Evolutionary conservation across 2,329 filamentous ascomycete genomes (phyloP).

Genomic region (Talaromyces verruculosus): DNA sequence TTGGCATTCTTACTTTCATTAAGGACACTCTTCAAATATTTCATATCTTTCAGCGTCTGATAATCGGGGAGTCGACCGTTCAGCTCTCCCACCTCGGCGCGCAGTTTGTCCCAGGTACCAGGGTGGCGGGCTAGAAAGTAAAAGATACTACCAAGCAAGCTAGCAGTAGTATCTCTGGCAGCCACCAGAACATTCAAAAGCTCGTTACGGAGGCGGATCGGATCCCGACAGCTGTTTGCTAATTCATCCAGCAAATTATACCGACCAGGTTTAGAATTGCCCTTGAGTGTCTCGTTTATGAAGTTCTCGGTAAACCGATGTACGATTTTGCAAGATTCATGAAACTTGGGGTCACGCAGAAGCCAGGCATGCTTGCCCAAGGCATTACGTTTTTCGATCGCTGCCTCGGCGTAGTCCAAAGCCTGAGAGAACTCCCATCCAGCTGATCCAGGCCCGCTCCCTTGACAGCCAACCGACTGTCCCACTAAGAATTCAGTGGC

Average conservation of each 20-base stretch:
- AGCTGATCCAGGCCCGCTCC: constrained; percentile 50
- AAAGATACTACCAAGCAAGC: constrained; percentile 47
- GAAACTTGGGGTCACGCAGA: constrained; percentile 42
- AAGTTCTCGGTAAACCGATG: constrained; percentile 52
- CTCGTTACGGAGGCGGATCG: constrained; percentile 48
- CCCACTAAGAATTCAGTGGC: constrained; percentile 86
- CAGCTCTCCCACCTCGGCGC: constrained; percentile 51
- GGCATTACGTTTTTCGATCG: constrained; percentile 32
- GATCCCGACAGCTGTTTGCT: constrained; percentile 49
- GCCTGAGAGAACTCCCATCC: constrained; percentile 38
- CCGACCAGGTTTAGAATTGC: constrained; percentile 49
- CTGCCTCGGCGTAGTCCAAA: constrained; percentile 39
- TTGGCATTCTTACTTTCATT: constrained; percentile 32
- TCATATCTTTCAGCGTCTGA: constrained; percentile 28
- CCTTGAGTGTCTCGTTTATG: constrained; percentile 68
- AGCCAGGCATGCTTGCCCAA: constrained; percentile 41
- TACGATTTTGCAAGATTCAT: constrained; percentile 42
- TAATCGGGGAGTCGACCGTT: constrained; percentile 21
- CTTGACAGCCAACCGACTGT: constrained; percentile 63
- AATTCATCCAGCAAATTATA: constrained; percentile 62
- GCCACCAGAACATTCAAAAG: constrained; percentile 54
- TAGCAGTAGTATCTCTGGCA: constrained; percentile 55
- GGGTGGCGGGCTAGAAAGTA: constrained; percentile 45
- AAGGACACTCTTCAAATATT: constrained; percentile 41
- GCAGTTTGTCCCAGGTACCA: constrained; percentile 39